Base-by-base conservation (phyloP, 2,329 filamentous ascomycete genomes). In the Sporothrix pallida region DNA sequence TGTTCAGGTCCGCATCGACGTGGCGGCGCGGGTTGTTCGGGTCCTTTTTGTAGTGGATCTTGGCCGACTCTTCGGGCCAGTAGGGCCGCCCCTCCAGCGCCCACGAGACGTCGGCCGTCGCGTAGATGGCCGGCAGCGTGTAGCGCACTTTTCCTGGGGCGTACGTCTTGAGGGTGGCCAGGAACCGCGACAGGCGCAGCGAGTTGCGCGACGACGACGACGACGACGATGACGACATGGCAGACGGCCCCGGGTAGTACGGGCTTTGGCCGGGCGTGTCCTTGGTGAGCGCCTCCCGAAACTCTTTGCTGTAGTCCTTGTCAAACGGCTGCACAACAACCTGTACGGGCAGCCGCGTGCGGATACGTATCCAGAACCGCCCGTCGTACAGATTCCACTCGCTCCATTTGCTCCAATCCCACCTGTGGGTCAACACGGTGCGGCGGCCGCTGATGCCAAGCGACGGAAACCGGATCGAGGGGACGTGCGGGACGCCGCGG, bases 281-380 rank as follows among this genome's bases (percentile, higher is more conserved):
- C 44, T 15, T 20, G 7, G 31, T 71, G 2, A 89, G 81, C 0
- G 81, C 81, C 56, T 83, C 83, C 20, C 86, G 84, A 75, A 90
- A 89, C 0, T 80, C 75, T 76, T 87, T 86, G 56, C 83, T 82
- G 74, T 86, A 80, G 48, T 82, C 82, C 1, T 78, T 76, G 2
- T 81, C 78, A 76, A 87, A 86, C 0, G 88, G 88, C 48, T 82
- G 82, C 1, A 89, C 75, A 20, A 81, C 78, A 17, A 87, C 80
- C 15, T 79, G 79, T 69, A 81, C 82, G 2, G 83, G 83, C 7
- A 84, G 80, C 5, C 84, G 83, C 65, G 83, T 81, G 23, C 80
- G 80, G 10, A 89, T 72, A 17, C 85, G 83, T 17, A 91, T 80
- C 90, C 90, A 92, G 80, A 86, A 91, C 1, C 90, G 87, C 0